Evolutionary conservation across 768 basidiomycete genomes (phyloP).

Genomic region (Amanita muscaria): DNA sequence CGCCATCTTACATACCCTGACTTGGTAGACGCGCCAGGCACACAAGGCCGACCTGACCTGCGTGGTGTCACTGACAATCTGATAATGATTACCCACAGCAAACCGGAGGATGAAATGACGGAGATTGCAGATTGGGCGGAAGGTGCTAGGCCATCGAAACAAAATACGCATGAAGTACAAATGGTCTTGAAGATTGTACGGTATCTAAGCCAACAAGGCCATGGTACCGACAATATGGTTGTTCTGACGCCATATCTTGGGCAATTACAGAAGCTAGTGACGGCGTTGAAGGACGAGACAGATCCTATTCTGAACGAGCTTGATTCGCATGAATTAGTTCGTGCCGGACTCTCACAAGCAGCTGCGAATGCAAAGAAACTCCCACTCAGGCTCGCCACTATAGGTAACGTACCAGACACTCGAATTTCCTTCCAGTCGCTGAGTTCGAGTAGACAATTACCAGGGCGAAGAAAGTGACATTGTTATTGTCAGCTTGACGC

Average conservation of each 20-base stretch:
- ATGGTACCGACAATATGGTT: slow-evolving; percentile 50
- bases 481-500: slow-evolving; percentile 50
- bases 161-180: slow-evolving; percentile 46
- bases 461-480: slow-evolving; percentile 72
- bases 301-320: slow-evolving; percentile 56
- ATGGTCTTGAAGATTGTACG: slow-evolving; percentile 62
- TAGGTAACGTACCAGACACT: slow-evolving; percentile 32
- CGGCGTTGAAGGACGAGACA: slow-evolving; percentile 28
- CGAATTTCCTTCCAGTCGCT: neutral
- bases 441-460: slow-evolving; percentile 48
- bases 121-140: slow-evolving; percentile 38
- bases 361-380: slow-evolving; percentile 33
- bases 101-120: slow-evolving; percentile 42
- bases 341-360: slow-evolving; percentile 40
- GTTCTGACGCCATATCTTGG: slow-evolving; percentile 65
- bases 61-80: slow-evolving; percentile 49
- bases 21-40: slow-evolving; percentile 45
- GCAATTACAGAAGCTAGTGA: slow-evolving; percentile 44
- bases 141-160: slow-evolving; percentile 46
- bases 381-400: slow-evolving; percentile 51
- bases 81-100: slow-evolving; percentile 49
- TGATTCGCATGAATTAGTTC: slow-evolving; percentile 48
- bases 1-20: slow-evolving; percentile 58
- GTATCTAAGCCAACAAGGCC: slow-evolving; percentile 63
- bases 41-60: slow-evolving; percentile 40